Conservation (phyloP, 2,329 filamentous ascomycete species). For the Aschersonia sp. region DNA sequence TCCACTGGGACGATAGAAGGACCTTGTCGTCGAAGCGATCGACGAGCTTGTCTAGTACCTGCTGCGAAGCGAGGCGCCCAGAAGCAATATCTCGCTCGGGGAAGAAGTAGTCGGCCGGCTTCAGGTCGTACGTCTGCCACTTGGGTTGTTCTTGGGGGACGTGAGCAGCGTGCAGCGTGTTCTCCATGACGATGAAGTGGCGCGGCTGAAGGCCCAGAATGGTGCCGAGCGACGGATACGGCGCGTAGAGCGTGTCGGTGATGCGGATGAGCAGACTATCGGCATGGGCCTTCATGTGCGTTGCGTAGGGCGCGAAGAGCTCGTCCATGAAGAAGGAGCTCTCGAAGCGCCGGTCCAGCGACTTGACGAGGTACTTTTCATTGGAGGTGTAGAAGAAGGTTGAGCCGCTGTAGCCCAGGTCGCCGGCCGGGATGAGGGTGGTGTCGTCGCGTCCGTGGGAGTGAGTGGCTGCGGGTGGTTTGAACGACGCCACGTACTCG, state of each 20-base stretch:
- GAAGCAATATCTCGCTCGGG: conserved; percentile 58
- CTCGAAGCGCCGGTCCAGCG: conserved; percentile 54
- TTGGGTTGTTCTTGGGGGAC: conserved; percentile 19
- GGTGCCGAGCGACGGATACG: conserved; percentile 41
- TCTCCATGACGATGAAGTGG: conserved; percentile 70
- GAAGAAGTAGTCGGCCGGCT: conserved; percentile 62
- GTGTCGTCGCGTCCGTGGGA: conserved; percentile 7
- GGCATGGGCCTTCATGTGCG: conserved; percentile 46
- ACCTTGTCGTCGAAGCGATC: conserved; percentile 57
- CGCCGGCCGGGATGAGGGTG: conserved; percentile 36
- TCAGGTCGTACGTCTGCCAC: conserved; percentile 65
- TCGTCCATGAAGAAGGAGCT: conserved; percentile 56
- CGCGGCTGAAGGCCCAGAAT: conserved; percentile 46
- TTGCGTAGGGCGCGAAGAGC: conserved; percentile 47
- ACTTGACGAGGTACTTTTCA: conserved; percentile 56
- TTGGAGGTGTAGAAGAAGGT: conserved; percentile 59
- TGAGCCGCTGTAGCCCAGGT: conserved; percentile 62
- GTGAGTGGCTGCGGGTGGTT: neutral
- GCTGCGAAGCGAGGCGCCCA: conserved; percentile 46
- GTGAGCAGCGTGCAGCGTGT: conserved; percentile 46
- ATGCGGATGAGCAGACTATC: conserved; percentile 55
- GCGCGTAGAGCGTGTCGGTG: conserved; percentile 50
- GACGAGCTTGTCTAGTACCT: conserved; percentile 49
- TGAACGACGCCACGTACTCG: conserved; percentile 1
- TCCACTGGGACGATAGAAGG: conserved; percentile 37